Evolutionary conservation across 176 grass and related monocot species (phyloP), one percentile per base, ranked within the genome.

Genomic region (Miscanthus lutarioriparius): DNA sequence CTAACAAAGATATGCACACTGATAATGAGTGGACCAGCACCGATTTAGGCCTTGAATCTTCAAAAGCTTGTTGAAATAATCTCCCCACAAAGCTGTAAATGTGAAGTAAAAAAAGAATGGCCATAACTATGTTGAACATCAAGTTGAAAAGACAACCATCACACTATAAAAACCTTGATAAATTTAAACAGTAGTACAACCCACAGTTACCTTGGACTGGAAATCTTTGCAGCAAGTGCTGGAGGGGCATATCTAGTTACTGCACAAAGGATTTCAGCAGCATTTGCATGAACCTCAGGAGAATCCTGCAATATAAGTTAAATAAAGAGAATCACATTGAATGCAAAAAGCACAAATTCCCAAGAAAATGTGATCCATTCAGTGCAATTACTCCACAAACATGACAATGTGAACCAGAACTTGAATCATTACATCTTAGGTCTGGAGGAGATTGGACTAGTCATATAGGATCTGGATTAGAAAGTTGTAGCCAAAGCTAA

Each of bases 281-380:
- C 93, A 90, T 95, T 98, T 70, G 92, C 89, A 91, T 98, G 96
- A 66, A 98, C 96, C 90, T 98, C 96, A 83, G 96, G 80, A 80
- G 85, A 95, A 83, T 98, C 89, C 96, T 98, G 77, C 53, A 76
- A 89, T 61, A 76, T 37, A 64, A 74, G 49, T 76, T 74, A 70
- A 66, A 76, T 51, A 30, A 9, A 54, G 77, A 68, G 20, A 86
- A 15, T 61, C 39, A 36, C 1, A 16, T 51, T 19, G 38, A 51
- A 26, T 41, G 37, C 45, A 74, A 51, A 84, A 84, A 61, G 43
- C 44, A 78, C 26, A 49, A 67, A 56, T 36, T 25, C 10, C 44
- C 30, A 56, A 23, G 3, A 70, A 70, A 80, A 80, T 51, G 28
- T 25, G 33, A 23, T 53, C 54, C 9, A 36, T 20, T 7, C 53